Evolutionary conservation across 441 rosid species (phyloP), one percentile per base, ranked within the genome.

Genomic region (Brassica hybrid): DNA sequence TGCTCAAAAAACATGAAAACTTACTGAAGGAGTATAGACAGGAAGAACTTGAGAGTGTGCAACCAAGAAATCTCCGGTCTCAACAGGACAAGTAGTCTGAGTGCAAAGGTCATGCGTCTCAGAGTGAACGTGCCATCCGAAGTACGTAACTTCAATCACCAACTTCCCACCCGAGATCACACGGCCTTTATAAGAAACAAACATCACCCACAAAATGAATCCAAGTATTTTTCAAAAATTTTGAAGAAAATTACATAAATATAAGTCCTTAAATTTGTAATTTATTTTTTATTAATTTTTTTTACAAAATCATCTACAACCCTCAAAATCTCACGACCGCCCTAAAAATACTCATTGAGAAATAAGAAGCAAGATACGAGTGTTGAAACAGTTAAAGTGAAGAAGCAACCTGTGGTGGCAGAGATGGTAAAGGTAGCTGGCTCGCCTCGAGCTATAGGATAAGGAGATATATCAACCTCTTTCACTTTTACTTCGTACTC

Each of bases 1-100:
- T 60, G 16, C 11, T 58, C 56, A 48, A 48, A 48, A n/a, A 48
- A 48, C 18, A 54, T 0, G 7, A 27, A 41, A 61, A 69, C 97
- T 89, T 88, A 94, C 99, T 19, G 97, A 91, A 12, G 99, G 99
- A 71, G 98, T 96, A 73, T 14, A 89, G 56, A 86, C 93, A 2
- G 98, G 97, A 69, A 94, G 86, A 69, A 83, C 86, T 87, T 96
- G 94, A 50, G 57, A 50, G 57, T 50, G 18, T 50, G 19, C 57
- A 50, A 50, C 57, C 18, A 50, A 50, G 57, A 50, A 50, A 2
- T 50, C 57, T 50, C 57, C 57, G 57, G 57, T 50, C 0, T 50
- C 4, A 0, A 50, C 57, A 50, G 57, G 57, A 0, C 57, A 50
- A 50, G 57, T 16, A 50, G 99, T 94, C 88, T 91, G 93, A 17